Percentiles rank a stretch among this genome's conserved stretches.
Conservation (phyloP, 2,329 filamentous ascomycete species). For the Diplodia corticola region DNA sequence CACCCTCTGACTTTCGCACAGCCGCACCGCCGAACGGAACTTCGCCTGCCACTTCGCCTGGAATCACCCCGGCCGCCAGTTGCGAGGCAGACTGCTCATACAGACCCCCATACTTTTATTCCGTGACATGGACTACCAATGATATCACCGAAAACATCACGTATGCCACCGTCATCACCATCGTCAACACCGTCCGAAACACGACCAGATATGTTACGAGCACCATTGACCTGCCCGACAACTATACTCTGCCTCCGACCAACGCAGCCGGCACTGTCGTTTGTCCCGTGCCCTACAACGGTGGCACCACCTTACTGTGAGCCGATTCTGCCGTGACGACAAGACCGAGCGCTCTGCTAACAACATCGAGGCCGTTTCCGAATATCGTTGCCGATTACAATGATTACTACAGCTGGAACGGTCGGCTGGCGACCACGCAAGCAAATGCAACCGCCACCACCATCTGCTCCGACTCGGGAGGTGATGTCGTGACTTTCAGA, state of each 20-base stretch:
- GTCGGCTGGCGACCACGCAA: not conserved
- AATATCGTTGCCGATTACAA: not conserved
- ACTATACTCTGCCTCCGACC: not conserved
- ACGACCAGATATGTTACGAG: constrained; percentile 10
- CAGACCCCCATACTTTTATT: not conserved
- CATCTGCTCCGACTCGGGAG: not conserved
- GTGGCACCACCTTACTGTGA: not conserved
- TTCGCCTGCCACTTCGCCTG: not conserved
- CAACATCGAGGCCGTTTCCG: not conserved
- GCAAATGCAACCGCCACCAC: not conserved
- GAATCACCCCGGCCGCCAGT: not conserved
- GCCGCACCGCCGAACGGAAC: not conserved
- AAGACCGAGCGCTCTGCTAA: not conserved
- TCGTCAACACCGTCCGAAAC: constrained; percentile 11
- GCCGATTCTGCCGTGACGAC: not conserved
- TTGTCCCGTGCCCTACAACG: not conserved
- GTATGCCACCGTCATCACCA: constrained; percentile 13
- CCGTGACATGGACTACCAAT: not conserved
- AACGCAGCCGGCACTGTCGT: constrained; percentile 1
- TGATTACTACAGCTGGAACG: not conserved
- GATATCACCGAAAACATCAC: not conserved
- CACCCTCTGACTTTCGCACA: not conserved
- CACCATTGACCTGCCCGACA: not conserved
- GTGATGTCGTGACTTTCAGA: not conserved
- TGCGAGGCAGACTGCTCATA: not conserved